phyloP scores from a whole-genome alignment of 345 rosid species.

The Mercurialis annua region DNA sequence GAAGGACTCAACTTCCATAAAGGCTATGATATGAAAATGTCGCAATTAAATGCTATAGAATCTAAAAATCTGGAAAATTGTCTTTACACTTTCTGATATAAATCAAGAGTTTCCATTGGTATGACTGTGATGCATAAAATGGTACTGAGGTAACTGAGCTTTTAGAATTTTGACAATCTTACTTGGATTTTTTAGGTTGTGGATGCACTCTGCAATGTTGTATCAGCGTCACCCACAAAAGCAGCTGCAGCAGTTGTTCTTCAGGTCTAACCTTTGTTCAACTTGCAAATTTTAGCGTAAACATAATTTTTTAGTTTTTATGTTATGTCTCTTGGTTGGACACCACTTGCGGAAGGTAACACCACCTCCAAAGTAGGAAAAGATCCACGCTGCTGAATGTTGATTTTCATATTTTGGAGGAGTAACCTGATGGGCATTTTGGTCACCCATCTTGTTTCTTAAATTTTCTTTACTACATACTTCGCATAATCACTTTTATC shows the following conservation, averaged over 20 bases:
- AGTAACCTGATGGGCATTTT: conserved; percentile 9
- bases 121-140: background rate
- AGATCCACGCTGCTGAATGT: background rate
- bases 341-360: conserved; percentile 8
- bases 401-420: conserved; percentile 16
- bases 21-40: background rate
- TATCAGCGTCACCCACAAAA: conserved; percentile 79
- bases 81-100: background rate
- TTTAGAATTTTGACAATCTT: conserved; percentile 11
- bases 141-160: background rate
- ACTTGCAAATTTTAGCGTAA: conserved; percentile 11
- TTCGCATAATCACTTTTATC: conserved; percentile 32
- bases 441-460: conserved; percentile 12
- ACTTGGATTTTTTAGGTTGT: conserved; percentile 56
- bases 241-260: conserved; percentile 95
- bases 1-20: background rate
- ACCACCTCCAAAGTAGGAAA: background rate
- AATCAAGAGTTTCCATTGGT: background rate
- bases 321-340: conserved; percentile 14
- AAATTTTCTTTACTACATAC: background rate
- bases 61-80: background rate
- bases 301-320: conserved; percentile 1
- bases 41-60: background rate
- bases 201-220: conserved; percentile 93
- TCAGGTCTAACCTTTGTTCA: conserved; percentile 66